A percentile compares a stretch with the other conserved stretches of the same genome.
Conservation (phyloP, 305 asterid species). For the Solanum chacoense region DNA sequence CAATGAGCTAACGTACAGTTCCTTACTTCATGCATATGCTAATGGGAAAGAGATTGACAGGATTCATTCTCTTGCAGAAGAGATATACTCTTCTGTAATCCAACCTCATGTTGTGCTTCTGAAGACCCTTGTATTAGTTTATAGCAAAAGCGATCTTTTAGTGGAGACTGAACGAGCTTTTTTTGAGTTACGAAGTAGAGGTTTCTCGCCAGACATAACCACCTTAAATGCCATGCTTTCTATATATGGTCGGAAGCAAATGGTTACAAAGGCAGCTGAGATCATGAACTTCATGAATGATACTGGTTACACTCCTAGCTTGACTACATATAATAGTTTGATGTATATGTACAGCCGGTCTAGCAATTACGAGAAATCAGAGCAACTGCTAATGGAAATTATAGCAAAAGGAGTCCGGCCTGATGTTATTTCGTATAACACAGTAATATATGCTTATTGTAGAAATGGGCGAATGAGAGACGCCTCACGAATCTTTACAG, state of each 20-base stretch:
- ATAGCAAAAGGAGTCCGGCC: conserved; percentile 52
- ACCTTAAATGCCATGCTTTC: conserved; percentile 82
- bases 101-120: conserved; percentile 49
- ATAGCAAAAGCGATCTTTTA: conserved; percentile 62
- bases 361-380: conserved; percentile 46
- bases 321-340: conserved; percentile 75
- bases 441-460: conserved; percentile 78
- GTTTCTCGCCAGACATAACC: conserved; percentile 48
- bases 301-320: conserved; percentile 57
- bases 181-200: conserved; percentile 43
- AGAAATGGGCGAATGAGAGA: conserved; percentile 71
- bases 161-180: conserved; percentile 71
- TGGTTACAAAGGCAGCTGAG: conserved; percentile 58
- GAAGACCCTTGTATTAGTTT: conserved; percentile 80
- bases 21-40: conserved; percentile 86
- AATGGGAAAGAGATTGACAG: conserved; percentile 67
- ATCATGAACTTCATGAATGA: conserved; percentile 46
- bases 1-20: conserved; percentile 64
- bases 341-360: conserved; percentile 89
- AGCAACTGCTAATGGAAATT: conserved; percentile 59
- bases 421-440: conserved; percentile 71
- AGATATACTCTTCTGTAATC: conserved; percentile 47
- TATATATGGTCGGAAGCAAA: conserved; percentile 72
- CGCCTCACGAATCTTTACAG: conserved; percentile 62
- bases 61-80: conserved; percentile 47